Evolutionary conservation across 1,284 basidiomycete species (phyloP).

Genomic region (Fomes fomentarius): DNA sequence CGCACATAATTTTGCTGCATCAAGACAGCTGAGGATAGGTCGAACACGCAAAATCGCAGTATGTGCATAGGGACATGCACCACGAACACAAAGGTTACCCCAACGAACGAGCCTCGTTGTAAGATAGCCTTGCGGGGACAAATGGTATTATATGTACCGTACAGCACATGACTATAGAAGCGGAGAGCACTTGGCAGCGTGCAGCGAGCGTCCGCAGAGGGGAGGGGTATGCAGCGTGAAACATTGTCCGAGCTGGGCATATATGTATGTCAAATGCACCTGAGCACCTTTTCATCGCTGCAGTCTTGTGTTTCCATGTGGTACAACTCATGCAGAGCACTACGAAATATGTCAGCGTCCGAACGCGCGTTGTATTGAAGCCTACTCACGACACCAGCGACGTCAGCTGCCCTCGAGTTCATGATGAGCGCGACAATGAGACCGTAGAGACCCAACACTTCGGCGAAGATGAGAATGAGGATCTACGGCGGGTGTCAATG

Average conservation of each 20-base stretch:
- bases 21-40: too few relatives aligned
- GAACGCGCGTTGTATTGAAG: neutral
- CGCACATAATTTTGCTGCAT: too few relatives aligned
- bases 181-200: constrained; percentile 14
- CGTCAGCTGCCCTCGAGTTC: constrained; percentile 62
- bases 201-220: constrained; percentile 7
- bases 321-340: constrained; percentile 22
- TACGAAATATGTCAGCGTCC: neutral
- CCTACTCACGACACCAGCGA: constrained; percentile 27
- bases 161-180: constrained; percentile 26
- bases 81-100: too few relatives aligned
- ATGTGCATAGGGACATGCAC: too few relatives aligned
- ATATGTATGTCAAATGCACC: too few relatives aligned
- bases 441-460: constrained; percentile 82
- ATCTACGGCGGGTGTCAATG: too few relatives aligned
- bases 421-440: constrained; percentile 91
- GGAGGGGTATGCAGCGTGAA: constrained; percentile 9
- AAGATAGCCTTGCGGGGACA: neutral
- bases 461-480: constrained; percentile 82
- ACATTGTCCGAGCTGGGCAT: constrained; percentile 13
- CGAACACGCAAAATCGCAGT: too few relatives aligned
- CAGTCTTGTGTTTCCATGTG: constrained; percentile 2
- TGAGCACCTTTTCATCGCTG: constrained; percentile 11
- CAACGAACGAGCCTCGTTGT: too few relatives aligned
- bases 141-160: constrained; percentile 29